These are phyloP conservation scores for Shiraia bambusicola DNA, from an alignment of 2,329 filamentous ascomycete species.

Conservation along the genomic window DNA sequence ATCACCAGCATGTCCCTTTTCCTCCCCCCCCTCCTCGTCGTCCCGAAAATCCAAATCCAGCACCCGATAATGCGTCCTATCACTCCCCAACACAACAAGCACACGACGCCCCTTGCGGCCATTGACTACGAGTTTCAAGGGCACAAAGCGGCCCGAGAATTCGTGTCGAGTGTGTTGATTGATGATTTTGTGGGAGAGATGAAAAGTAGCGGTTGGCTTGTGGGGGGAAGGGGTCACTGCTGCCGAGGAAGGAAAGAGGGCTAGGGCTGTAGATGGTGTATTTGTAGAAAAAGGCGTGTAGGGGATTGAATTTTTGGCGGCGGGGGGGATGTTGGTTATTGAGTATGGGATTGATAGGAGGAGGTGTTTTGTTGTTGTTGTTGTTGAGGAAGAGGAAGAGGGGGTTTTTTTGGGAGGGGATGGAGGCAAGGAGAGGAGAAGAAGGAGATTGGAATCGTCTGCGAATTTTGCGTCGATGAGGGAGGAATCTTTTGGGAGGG, in stretches of 20 bases:
- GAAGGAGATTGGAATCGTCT: slow-evolving; percentile 60
- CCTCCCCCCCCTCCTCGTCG: slow-evolving; percentile 19
- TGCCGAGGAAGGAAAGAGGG: background rate
- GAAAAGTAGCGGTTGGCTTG: slow-evolving; percentile 1
- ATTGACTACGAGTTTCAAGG: slow-evolving; percentile 56
- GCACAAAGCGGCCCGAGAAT: slow-evolving; percentile 53
- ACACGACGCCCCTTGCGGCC: slow-evolving; percentile 56
- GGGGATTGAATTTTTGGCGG: too few relatives aligned
- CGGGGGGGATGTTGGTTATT: too few relatives aligned
- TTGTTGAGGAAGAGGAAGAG: slow-evolving; percentile 30
- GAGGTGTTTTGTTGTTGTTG: slow-evolving; percentile 6
- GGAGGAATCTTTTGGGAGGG: slow-evolving; percentile 24
- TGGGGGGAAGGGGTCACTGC: slow-evolving; percentile 6
- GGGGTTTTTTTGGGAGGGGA: background rate
- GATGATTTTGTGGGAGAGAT: slow-evolving; percentile 10
- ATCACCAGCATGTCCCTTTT: slow-evolving; percentile 10
- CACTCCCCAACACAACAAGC: slow-evolving; percentile 57
- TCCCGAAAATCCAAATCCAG: slow-evolving; percentile 54
- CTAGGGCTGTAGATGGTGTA: slow-evolving; percentile 5
- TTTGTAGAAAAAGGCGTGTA: slow-evolving; percentile 1
- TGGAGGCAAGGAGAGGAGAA: slow-evolving; percentile 52
- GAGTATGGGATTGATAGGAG: too few relatives aligned
- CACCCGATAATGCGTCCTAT: slow-evolving; percentile 56
- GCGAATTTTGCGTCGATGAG: slow-evolving; percentile 69
- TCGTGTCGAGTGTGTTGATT: slow-evolving; percentile 46